phyloP scores from a whole-genome alignment of 768 basidiomycete genomes.

The Mycena chlorophos region DNA sequence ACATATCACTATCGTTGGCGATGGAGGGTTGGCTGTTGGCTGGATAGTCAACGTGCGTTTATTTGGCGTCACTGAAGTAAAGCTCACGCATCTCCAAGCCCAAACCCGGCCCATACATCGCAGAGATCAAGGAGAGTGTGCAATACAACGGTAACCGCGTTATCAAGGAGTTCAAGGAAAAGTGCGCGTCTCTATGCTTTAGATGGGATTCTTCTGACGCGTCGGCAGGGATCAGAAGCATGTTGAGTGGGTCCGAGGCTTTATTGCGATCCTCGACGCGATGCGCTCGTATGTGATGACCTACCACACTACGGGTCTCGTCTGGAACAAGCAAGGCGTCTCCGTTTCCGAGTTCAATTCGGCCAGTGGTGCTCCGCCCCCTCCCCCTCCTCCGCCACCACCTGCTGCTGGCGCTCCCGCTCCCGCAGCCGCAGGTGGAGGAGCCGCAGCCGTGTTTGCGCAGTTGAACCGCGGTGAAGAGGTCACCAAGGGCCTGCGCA shows the following conservation, averaged over 20 bases:
- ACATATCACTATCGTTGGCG: slow-evolving; percentile 79
- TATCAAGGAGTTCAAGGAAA: slow-evolving; percentile 90
- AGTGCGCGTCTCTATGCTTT: slow-evolving; percentile 49
- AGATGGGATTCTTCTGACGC: not conserved
- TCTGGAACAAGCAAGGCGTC: slow-evolving; percentile 83
- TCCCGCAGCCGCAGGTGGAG: slow-evolving; percentile 41
- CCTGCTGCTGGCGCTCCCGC: slow-evolving; percentile 45
- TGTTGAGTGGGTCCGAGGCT: slow-evolving; percentile 83
- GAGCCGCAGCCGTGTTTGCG: slow-evolving; percentile 82
- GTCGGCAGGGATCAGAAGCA: slow-evolving; percentile 75
- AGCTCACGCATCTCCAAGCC: slow-evolving; percentile 44
- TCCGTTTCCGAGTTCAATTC: slow-evolving; percentile 54
- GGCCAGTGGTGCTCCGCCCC: slow-evolving; percentile 38
- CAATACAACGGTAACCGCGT: slow-evolving; percentile 89
- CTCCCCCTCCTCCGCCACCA: slow-evolving; percentile 55
- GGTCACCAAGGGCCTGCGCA: slow-evolving; percentile 87
- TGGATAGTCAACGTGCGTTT: slow-evolving; percentile 83
- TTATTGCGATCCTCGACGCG: slow-evolving; percentile 69
- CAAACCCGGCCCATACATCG: slow-evolving; percentile 79
- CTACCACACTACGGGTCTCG: slow-evolving; percentile 80
- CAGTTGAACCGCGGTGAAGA: slow-evolving; percentile 87
- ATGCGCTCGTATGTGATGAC: slow-evolving; percentile 82
- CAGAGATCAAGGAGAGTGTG: slow-evolving; percentile 81
- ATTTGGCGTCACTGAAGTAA: not conserved
- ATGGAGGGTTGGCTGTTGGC: slow-evolving; percentile 77